Evolutionary conservation across 352 stramenopile species (phyloP), one percentile per base, ranked within the genome.

Genomic region (Globisporangium nodosum): DNA sequence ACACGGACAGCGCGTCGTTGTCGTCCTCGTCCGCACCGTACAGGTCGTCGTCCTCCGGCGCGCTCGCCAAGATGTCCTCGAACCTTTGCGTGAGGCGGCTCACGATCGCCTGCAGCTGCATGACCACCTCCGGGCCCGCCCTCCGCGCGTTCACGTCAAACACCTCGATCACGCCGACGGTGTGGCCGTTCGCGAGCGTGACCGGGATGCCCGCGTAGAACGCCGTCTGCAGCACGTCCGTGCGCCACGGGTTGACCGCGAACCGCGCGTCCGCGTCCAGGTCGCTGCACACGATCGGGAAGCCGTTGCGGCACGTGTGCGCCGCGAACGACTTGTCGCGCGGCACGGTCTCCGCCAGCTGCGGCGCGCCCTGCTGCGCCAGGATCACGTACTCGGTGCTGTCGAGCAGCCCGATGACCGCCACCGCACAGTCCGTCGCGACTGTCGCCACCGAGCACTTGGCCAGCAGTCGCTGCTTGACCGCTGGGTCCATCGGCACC

Each of bases 401-500:
- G 35, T 87, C 82, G 11, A 95, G 65, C 46, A 95, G 60, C 0
- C 81, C 85, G 7, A 92, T 69, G 0, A 92, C 43, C 5, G 82
- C 81, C 50, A 89, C 76, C 0, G 77, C 69, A 48, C 78, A 88
- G 42, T 76, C 73, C 1, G 81, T 85, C n/a, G 82, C 84, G 57
- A 92, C 93, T 31, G 81, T 76, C 51, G 81, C 81, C 78, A 95
- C 92, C 51, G 79, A 87, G 63, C 78, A 88, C 30, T 93, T 73
- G 60, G 92, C 80, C 39, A 60, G 59, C 51, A 88, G 66, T 43
- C 73, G 78, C 39, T 78, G 76, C 65, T 85, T 78, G 42, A 73
- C 63, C 18, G 68, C 67, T 0, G 74, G 60, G 3, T 65, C 62
- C 0, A 27, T 27, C 24, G 70, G 66, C 54, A 78, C 73, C 8